Evolutionary conservation across 2,329 filamentous ascomycete genomes (phyloP), one percentile per base, ranked within the genome.

Genomic region (Sarocladiaceae sp.): DNA sequence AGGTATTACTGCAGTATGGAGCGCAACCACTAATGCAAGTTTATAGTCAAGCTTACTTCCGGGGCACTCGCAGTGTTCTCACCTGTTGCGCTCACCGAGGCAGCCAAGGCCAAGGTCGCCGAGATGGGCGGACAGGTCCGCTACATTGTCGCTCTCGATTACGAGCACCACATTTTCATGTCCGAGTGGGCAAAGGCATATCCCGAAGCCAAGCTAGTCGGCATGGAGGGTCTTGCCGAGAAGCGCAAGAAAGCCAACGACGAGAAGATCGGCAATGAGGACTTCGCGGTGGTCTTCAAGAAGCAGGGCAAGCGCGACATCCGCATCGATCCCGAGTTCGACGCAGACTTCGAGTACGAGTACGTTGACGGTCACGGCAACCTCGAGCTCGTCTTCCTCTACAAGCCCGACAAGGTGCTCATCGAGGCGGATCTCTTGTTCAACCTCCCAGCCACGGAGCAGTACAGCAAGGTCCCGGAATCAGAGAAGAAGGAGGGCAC

Each of bases 101-200:
- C 86, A 53, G 84, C 91, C 35, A 83, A 78, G 56, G 67, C 75
- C 59, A 84, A 86, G 66, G 74, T 88, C 50, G 72, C 77, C 52
- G 75, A 83, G 29, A 73, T 90, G 53, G 84, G 84, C 56, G 84
- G 85, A 48, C 78, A 83, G 37, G 82, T 97, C 50, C 81, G 79
- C 59, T 97, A 97, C 76, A 85, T 99, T 58, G 77, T 93, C 23
- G 93, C 94, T 1, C 83, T 87, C 1, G 94, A 99, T 67, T 78
- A 89, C 50, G 91, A 99, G 73, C 94, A 99, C 70, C 94, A 99
- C 78, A 90, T 99, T 66, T 95, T 94, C 74, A 67, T 99, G 51
- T 86, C 88, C 0, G 78, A 89, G 47, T 99, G 94, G 93, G 83
- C 88, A 62, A 73, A 80, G 47, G 88, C 83, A 23, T 97, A 83